Conservation (phyloP, 2,329 filamentous ascomycete genomes). For the Fusarium miscanthi region DNA sequence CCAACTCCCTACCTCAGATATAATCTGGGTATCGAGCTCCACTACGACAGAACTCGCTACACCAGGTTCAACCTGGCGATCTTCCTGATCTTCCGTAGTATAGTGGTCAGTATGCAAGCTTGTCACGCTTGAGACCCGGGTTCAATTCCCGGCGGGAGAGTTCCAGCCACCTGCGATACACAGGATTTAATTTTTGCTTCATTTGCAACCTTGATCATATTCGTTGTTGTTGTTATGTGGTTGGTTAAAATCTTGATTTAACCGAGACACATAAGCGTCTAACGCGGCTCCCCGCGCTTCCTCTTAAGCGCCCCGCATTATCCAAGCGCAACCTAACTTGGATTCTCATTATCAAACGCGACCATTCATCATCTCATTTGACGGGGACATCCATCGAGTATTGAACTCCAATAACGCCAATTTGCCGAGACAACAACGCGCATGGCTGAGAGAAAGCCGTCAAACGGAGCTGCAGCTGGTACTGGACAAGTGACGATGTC, state of each 20-base stretch:
- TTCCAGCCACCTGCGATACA: slow-evolving; percentile 15
- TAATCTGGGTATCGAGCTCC: not conserved
- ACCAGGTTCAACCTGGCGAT: not conserved
- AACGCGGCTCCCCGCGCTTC: slow-evolving; percentile 9
- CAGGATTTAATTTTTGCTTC: not conserved
- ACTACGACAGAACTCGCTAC: slow-evolving; percentile 14
- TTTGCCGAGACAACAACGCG: not conserved
- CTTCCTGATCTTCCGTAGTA: slow-evolving; percentile 10
- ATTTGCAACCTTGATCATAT: not conserved
- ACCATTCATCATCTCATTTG: slow-evolving; percentile 1
- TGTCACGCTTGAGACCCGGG: slow-evolving; percentile 31
- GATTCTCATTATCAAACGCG: slow-evolving; percentile 6
- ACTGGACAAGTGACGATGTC: slow-evolving; percentile 53
- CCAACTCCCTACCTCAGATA: not conserved
- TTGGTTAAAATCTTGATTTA: not conserved
- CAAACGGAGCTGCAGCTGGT: slow-evolving; percentile 35
- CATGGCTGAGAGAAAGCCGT: slow-evolving; percentile 52
- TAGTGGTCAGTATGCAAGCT: slow-evolving; percentile 34
- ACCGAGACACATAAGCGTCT: not conserved
- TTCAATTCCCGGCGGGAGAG: slow-evolving; percentile 33
- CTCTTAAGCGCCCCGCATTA: slow-evolving; percentile 22
- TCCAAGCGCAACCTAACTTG: slow-evolving; percentile 5
- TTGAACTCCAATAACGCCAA: not conserved
- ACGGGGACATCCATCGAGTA: not conserved
- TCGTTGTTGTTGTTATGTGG: not conserved